These are phyloP conservation scores for Ophiosphaerella narmari DNA, from an alignment of 2,329 filamentous ascomycete species.

Conservation along the genomic window DNA sequence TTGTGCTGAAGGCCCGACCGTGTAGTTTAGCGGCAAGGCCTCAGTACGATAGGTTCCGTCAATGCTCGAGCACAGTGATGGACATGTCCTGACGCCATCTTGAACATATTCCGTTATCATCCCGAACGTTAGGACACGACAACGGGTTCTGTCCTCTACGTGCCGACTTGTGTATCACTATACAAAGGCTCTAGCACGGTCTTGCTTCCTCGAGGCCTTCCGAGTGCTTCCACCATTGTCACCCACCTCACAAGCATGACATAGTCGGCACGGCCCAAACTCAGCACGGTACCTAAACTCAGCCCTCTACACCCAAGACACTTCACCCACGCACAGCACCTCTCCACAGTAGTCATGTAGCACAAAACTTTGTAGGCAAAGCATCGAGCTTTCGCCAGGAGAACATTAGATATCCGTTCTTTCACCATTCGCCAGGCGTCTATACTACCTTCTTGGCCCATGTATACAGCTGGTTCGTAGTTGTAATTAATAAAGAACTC, in stretches of 20 bases:
- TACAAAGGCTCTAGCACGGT: background rate
- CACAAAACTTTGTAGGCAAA: slow-evolving; percentile 39
- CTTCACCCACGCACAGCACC: slow-evolving; percentile 27
- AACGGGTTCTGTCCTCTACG: no score
- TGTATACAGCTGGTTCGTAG: slow-evolving; percentile 20
- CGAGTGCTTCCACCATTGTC: slow-evolving; percentile 1
- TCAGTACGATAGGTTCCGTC: no score
- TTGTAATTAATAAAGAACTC: slow-evolving; percentile 11
- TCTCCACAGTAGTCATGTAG: slow-evolving; percentile 40
- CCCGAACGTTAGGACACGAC: no score
- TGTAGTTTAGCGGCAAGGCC: no score
- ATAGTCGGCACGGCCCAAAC: slow-evolving; percentile 3
- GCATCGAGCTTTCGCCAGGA: slow-evolving; percentile 26
- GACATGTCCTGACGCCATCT: no score
- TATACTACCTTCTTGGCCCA: slow-evolving; percentile 14
- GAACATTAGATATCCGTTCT: slow-evolving; percentile 29
- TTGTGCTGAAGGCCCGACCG: background rate
- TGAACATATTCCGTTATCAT: no score
- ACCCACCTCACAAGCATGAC: slow-evolving; percentile 3
- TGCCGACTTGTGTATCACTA: no score
- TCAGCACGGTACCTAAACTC: slow-evolving; percentile 8
- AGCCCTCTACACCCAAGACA: slow-evolving; percentile 7
- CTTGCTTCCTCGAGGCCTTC: background rate
- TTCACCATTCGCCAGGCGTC: slow-evolving; percentile 8
- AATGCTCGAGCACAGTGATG: no score